phyloP scores from a whole-genome alignment of 2,329 filamentous ascomycete species.

The Aureobasidium vineae region DNA sequence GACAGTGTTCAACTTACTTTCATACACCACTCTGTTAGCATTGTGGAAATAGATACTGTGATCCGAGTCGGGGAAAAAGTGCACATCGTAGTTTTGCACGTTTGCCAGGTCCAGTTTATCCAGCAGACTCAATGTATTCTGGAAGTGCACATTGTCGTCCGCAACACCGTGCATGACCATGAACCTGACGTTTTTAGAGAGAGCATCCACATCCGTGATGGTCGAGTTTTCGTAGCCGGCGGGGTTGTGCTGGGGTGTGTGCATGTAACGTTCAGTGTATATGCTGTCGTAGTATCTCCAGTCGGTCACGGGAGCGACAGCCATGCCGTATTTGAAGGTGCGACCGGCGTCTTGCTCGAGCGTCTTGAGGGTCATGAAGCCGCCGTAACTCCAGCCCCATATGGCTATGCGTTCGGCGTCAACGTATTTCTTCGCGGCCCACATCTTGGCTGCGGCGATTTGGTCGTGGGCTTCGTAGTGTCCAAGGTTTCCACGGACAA shows the following conservation, averaged over 20 bases:
- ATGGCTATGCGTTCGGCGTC: constrained; percentile 81
- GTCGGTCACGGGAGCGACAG: constrained; percentile 96
- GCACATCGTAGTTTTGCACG: constrained; percentile 92
- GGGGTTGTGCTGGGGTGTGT: constrained; percentile 79
- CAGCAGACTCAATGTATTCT: constrained; percentile 84
- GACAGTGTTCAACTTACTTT: constrained; percentile 64
- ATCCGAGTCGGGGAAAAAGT: constrained; percentile 94
- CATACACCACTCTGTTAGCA: constrained; percentile 85
- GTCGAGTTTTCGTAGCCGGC: constrained; percentile 72
- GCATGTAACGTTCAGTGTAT: constrained; percentile 97
- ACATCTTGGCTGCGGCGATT: constrained; percentile 83
- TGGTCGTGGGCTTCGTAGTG: constrained; percentile 85
- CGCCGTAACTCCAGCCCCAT: constrained; percentile 98
- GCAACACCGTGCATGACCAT: constrained; percentile 94
- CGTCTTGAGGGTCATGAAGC: constrained; percentile 92
- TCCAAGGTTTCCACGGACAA: constrained; percentile 80
- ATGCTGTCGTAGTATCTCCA: constrained; percentile 94
- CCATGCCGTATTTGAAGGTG: constrained; percentile 96
- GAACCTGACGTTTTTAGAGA: constrained; percentile 78
- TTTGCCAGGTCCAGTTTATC: constrained; percentile 79
- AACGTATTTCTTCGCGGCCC: constrained; percentile 77
- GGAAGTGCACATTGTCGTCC: constrained; percentile 97
- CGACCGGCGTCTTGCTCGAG: constrained; percentile 84
- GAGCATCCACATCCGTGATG: constrained; percentile 70
- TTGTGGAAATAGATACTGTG: constrained; percentile 95